Conservation (phyloP, 1,139 yeast species). For the Candida glucosophila region DNA sequence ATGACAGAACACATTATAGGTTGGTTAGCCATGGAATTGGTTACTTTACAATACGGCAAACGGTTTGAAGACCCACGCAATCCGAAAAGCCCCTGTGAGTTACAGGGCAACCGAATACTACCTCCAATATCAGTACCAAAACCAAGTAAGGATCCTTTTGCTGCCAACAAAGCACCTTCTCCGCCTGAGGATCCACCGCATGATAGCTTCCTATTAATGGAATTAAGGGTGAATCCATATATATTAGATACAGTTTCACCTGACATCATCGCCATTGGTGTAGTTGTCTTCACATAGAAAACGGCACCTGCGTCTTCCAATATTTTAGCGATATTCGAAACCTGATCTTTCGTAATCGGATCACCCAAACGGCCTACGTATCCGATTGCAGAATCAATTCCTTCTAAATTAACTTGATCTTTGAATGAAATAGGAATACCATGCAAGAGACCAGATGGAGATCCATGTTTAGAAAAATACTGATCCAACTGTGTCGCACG, state of each 20-base stretch:
- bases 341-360: slow-evolving; percentile 17
- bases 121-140: slow-evolving; percentile 16
- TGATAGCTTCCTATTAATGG: slow-evolving; percentile 33
- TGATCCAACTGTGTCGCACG: slow-evolving; percentile 32
- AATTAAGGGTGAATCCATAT: slow-evolving; percentile 41
- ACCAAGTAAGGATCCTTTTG: slow-evolving; percentile 42
- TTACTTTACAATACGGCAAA: slow-evolving; percentile 7
- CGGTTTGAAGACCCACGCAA: slow-evolving; percentile 8
- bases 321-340: slow-evolving; percentile 33
- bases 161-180: slow-evolving; percentile 47
- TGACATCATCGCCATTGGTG: slow-evolving; percentile 51
- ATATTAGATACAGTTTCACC: slow-evolving; percentile 38
- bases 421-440: slow-evolving; percentile 62
- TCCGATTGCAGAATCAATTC: slow-evolving; percentile 38
- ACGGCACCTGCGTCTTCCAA: slow-evolving; percentile 43
- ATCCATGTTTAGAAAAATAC: slow-evolving; percentile 19
- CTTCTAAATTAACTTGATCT: slow-evolving; percentile 41
- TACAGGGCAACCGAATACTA: slow-evolving; percentile 11
- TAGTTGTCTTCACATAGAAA: slow-evolving; percentile 47
- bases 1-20: slow-evolving; percentile 16
- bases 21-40: slow-evolving; percentile 7
- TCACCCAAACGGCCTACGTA: slow-evolving; percentile 24
- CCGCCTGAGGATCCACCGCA: slow-evolving; percentile 60
- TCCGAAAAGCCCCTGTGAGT: slow-evolving; percentile 11
- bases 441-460: slow-evolving; percentile 49